phyloP scores from a whole-genome alignment of 257 asterid genomes.

The Echium plantagineum region DNA sequence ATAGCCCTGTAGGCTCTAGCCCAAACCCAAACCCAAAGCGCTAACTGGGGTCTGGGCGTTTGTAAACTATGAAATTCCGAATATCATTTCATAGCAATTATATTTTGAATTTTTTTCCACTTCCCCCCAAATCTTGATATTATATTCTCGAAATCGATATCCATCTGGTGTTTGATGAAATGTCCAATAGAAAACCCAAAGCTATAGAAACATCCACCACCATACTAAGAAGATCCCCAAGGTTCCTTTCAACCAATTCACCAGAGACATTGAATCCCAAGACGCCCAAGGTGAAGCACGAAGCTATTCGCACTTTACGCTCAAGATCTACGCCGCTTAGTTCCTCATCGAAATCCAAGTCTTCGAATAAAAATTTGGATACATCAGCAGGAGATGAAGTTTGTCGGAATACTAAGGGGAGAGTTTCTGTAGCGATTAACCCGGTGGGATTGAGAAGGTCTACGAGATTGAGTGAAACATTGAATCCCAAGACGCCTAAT shows the following conservation, averaged over 20 bases:
- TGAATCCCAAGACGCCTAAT: constrained; percentile 19
- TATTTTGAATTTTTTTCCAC: neutral
- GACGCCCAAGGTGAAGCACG: constrained; percentile 18
- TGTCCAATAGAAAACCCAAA: constrained; percentile 33
- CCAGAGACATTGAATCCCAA: constrained; percentile 8
- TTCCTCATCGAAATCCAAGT: constrained; percentile 6
- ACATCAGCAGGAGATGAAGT: constrained; percentile 9
- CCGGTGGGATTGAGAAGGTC: constrained; percentile 7
- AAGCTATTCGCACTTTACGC: constrained; percentile 12
- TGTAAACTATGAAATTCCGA: no score
- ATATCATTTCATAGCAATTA: no score
- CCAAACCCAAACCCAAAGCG: no score
- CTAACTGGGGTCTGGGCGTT: no score
- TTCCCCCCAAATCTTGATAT: neutral
- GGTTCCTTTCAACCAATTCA: constrained; percentile 21
- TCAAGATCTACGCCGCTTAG: constrained; percentile 21
- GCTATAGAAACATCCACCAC: constrained; percentile 14
- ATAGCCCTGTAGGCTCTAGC: no score
- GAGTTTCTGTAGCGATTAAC: neutral
- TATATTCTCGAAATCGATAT: neutral
- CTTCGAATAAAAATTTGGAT: constrained; percentile 11
- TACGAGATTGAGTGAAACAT: no score
- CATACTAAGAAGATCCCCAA: constrained; percentile 47
- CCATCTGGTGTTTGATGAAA: constrained; percentile 38
- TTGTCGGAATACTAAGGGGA: constrained; percentile 8